Base-by-base conservation (phyloP, 2,329 filamentous ascomycete species). In the Anisogramma anomala region DNA sequence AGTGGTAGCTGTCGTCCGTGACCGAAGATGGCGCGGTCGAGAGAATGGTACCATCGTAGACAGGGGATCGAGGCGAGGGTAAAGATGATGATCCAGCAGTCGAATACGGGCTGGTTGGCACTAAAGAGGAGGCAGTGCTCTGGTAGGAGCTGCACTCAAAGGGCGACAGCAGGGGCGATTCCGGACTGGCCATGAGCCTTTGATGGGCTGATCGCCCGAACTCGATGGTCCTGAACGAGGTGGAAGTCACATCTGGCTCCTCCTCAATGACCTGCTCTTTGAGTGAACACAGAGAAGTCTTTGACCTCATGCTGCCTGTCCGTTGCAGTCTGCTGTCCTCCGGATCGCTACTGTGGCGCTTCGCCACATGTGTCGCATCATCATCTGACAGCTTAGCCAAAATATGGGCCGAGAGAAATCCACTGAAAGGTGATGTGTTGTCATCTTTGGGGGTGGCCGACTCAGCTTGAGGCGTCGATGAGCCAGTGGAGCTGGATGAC, bases 21-120 rank as follows among this genome's bases (percentile, higher is more conserved):
- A 81, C 66, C 0, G 82, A 87, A 1, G 83, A 88, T 5, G 81
- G 77, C 2, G 83, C 79, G 2, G 83, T 87, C 5, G 82, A 84
- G 20, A 86, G 73, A 15, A 80, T 73, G 39, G 83, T 79, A 1
- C 74, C 74, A 48, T 88, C 83, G 41, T 84, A 78, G 3, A 76
- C 79, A 43, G 78, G 67, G 45, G 80, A 73, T 39, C 81, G 74
- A 0, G 82, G 83, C 4, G 82, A 86, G 1, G 82, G 72, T 54
- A 79, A 71, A 0, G 82, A 82, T 0, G 82, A 76, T 36, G 77
- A 66, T 48, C 74, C 70, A 37, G 73, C 71, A 13, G 43, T 42
- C 46, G 75, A 72, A 39, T 79, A 77, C 7, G 82, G 79, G 58
- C 80, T 78, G 48, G 74, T 56, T n/a, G 74, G 70, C 22, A 65